Evolutionary conservation across 345 rosid species (phyloP), one percentile per base, ranked within the genome.

Genomic region (Eucalyptus cladocalyx): DNA sequence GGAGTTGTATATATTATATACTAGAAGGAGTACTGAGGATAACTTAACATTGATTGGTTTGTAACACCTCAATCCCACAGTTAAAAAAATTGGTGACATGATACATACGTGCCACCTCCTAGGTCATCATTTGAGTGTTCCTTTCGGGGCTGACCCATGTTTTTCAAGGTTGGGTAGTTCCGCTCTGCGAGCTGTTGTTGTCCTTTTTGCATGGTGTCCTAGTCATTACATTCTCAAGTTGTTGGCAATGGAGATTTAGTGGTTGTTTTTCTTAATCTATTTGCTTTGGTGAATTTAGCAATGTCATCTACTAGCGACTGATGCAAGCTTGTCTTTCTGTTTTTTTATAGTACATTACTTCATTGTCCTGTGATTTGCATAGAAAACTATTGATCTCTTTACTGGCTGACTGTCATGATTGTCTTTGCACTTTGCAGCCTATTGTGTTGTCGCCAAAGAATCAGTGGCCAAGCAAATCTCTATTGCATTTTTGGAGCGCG

Each of bases 361-460:
- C 85, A 37, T 76, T 76, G 47, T 76, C 85, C 30, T 40, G 47
- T 40, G 85, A 40, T 40, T 40, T 40, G 30, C 47, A 40, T 76
- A 23, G 85, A 40, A 76, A 76, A 76, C 47, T 23, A 37, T 76
- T 6, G 17, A 40, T 76, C 30, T 40, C 30, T 40, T 40, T 40
- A 76, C 85, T 7, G 83, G 85, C 47, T 76, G 40, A 50, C 28
- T 80, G 60, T 53, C 43, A 48, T 83, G 51, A 45, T 49, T 14
- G 50, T 37, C 58, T 65, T 51, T 62, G n/a, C 43, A 83, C 87
- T 89, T 85, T 91, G 91, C 95, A 96, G 99, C 98, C 51, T 98
- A 98, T 87, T 98, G 99, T 92, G 99, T 95, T 86, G 99, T 98
- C 85, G 99, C 99, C 32, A 97, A 97, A 93, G 99, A 97, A 89